Evolutionary conservation across 2,329 filamentous ascomycete species (phyloP).

Genomic region (Beauveria sp.): DNA sequence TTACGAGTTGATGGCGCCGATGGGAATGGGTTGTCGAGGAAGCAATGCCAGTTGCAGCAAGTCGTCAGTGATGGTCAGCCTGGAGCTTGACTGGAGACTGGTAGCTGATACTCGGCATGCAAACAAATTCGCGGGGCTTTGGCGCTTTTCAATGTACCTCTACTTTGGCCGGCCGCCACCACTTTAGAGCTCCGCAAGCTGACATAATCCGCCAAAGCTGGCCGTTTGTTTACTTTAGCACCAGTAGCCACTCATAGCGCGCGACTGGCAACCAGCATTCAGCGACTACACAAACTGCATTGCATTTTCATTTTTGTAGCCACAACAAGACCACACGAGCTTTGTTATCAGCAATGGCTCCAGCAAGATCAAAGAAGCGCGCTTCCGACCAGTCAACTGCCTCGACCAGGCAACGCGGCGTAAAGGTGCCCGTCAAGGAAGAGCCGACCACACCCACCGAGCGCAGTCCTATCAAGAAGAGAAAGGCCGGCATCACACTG

Average conservation of each 20-base stretch:
- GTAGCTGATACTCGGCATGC: neutral
- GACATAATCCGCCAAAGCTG: slow-evolving; percentile 12
- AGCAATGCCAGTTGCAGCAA: slow-evolving; percentile 5
- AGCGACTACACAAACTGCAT: neutral
- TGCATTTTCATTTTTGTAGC: neutral
- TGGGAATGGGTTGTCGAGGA: slow-evolving; percentile 4
- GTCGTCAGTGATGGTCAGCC: slow-evolving; percentile 14
- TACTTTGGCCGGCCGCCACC: neutral
- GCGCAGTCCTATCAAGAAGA: slow-evolving; percentile 57
- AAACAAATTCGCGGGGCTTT: neutral
- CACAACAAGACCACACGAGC: neutral
- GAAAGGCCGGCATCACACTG: slow-evolving; percentile 51
- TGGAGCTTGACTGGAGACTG: slow-evolving; percentile 4
- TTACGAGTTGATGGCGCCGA: slow-evolving; percentile 4
- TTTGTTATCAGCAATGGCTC: slow-evolving; percentile 1
- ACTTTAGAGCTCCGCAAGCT: slow-evolving; percentile 12
- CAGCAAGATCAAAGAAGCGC: slow-evolving; percentile 10
- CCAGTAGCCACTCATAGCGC: slow-evolving; percentile 9
- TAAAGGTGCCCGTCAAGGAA: slow-evolving; percentile 18
- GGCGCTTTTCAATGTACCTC: neutral
- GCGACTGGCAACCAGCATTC: slow-evolving; percentile 1
- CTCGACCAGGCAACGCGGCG: slow-evolving; percentile 10
- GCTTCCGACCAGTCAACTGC: slow-evolving; percentile 5
- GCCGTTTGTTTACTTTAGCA: slow-evolving; percentile 16
- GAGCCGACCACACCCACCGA: slow-evolving; percentile 31